phyloP scores from a whole-genome alignment of 495 filamentous ascomycete species.

The Hypoxylon rickii region DNA sequence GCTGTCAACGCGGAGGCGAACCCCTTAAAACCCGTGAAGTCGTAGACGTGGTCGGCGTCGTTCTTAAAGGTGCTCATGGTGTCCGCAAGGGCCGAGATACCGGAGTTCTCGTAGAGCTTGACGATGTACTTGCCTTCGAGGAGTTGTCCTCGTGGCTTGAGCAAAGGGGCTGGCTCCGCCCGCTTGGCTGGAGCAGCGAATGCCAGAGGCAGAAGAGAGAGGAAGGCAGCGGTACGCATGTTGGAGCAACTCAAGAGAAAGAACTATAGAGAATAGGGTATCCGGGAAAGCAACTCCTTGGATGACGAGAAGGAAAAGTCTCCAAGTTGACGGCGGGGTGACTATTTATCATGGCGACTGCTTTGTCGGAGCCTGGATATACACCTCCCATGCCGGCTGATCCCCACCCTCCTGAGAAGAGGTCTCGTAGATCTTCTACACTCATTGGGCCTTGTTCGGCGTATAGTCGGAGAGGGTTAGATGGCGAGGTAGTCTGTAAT shows the following conservation, averaged over 20 bases:
- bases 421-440: slow-evolving; percentile 28
- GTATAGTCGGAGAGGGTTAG: slow-evolving; percentile 34
- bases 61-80: slow-evolving; percentile 36
- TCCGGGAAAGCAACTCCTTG: slow-evolving; percentile 13
- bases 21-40: slow-evolving; percentile 48
- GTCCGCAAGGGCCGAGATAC: slow-evolving; percentile 37
- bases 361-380: slow-evolving; percentile 17
- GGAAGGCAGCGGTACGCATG: slow-evolving; percentile 35
- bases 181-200: slow-evolving; percentile 41
- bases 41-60: slow-evolving; percentile 49
- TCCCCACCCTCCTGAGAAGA: slow-evolving; percentile 33
- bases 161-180: slow-evolving; percentile 40
- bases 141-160: slow-evolving; percentile 43
- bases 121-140: slow-evolving; percentile 61
- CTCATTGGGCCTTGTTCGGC: slow-evolving; percentile 35
- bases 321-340: slow-evolving; percentile 24
- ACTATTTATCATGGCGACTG: slow-evolving; percentile 37
- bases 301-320: slow-evolving; percentile 20
- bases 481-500: slow-evolving; percentile 35
- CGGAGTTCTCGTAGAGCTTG: slow-evolving; percentile 54
- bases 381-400: slow-evolving; percentile 21
- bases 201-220: slow-evolving; percentile 39
- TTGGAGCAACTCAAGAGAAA: slow-evolving; percentile 25
- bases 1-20: slow-evolving; percentile 46
- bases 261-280: neutral